These are phyloP conservation scores for Agapanthus africanus DNA, from an alignment of 106 monocot genomes.

Conservation along the genomic window DNA sequence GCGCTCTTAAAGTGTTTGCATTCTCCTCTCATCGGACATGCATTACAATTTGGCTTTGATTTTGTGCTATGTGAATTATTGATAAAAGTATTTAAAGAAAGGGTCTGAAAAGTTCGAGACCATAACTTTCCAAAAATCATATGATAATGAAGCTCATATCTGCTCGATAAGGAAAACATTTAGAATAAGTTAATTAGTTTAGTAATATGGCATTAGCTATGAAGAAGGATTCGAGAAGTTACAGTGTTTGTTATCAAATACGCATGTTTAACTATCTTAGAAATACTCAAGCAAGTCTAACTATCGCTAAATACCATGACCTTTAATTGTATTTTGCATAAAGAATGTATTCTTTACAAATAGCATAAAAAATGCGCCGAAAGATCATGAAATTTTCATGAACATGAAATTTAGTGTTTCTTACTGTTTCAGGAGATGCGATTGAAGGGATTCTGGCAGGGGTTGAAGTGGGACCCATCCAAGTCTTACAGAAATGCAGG, in stretches of 20 bases:
- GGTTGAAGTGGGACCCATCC: constrained; percentile 99
- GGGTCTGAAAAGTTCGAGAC: too few species aligned
- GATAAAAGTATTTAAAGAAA: too few species aligned
- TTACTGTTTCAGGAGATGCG: constrained; percentile 92
- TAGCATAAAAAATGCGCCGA: neutral
- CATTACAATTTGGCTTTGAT: constrained; percentile 70
- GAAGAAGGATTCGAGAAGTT: constrained; percentile 14
- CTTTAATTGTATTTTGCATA: too few species aligned
- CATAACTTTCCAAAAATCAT: constrained; percentile 70
- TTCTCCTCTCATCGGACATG: constrained; percentile 72
- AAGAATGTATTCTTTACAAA: too few species aligned
- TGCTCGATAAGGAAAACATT: too few species aligned
- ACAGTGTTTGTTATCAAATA: constrained; percentile 69
- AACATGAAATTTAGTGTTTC: too few species aligned
- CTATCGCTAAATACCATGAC: too few species aligned
- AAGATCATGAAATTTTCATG: too few species aligned
- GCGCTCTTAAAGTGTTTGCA: constrained; percentile 80
- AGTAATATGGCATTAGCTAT: too few species aligned
- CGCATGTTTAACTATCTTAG: constrained; percentile 70
- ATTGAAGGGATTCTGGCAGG: constrained; percentile 88
- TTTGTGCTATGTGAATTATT: too few species aligned
- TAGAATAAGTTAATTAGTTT: too few species aligned
- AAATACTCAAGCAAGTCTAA: constrained; percentile 69
- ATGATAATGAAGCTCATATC: constrained; percentile 69
- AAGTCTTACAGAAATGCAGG: constrained; percentile 90